Evolutionary conservation across 2,329 filamentous ascomycete species (phyloP).

Genomic region (Xylariaceae sp.): DNA sequence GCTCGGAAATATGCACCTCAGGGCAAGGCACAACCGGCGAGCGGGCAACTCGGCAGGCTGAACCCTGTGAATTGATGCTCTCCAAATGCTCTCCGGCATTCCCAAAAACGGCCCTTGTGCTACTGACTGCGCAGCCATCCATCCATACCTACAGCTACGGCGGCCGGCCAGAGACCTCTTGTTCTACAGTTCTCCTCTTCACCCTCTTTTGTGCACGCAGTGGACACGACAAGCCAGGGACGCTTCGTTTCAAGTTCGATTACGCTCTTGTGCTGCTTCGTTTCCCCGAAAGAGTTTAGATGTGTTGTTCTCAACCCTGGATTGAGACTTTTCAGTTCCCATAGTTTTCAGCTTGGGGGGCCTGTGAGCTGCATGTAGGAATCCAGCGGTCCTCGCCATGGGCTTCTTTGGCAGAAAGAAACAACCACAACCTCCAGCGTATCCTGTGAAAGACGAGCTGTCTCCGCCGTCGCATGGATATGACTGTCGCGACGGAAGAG

Average conservation of each 20-base stretch:
- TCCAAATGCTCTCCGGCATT: background rate
- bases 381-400: constrained; percentile 10
- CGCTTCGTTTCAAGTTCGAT: no score
- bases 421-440: constrained; percentile 3
- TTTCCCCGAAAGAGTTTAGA: no score
- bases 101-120: no score
- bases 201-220: background rate
- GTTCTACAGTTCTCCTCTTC: background rate
- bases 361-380: background rate
- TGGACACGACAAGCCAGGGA: background rate
- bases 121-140: no score
- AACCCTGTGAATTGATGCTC: background rate
- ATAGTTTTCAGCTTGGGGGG: no score
- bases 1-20: constrained; percentile 18
- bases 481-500: background rate
- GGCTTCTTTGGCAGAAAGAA: constrained; percentile 20
- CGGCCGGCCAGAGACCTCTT: background rate
- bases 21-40: constrained; percentile 24
- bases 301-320: no score
- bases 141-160: no score
- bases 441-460: constrained; percentile 2
- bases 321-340: no score
- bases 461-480: background rate
- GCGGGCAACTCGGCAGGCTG: background rate
- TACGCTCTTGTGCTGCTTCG: no score